phyloP scores from a whole-genome alignment of 148 eudicot species.

The Arctostaphylos glauca region DNA sequence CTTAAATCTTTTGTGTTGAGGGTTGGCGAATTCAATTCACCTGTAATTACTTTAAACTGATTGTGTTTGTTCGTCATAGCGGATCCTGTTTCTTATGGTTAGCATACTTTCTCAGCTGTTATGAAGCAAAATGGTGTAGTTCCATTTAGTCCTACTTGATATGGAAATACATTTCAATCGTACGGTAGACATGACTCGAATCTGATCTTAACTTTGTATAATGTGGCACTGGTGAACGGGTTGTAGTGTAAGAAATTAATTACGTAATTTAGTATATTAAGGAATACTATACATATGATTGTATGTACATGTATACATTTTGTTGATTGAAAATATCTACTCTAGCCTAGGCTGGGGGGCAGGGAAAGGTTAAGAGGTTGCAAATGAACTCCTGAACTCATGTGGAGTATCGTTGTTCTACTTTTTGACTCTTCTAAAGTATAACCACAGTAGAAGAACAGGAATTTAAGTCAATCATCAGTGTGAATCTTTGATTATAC shows the following conservation, averaged over 20 bases:
- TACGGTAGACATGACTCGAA: background rate
- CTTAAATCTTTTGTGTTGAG: background rate
- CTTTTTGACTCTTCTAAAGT: background rate
- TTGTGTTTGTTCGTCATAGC: background rate
- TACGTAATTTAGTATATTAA: background rate
- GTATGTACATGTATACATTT: background rate
- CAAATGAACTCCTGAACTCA: too few relatives aligned
- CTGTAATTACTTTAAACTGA: background rate
- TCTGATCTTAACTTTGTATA: background rate
- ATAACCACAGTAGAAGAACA: background rate
- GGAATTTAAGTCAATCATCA: background rate
- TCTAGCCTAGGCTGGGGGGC: background rate
- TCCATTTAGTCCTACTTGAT: background rate
- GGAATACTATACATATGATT: background rate
- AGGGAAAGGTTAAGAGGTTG: background rate
- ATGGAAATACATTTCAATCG: background rate
- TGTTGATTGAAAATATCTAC: background rate
- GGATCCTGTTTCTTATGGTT: background rate
- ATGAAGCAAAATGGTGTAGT: slow-evolving; percentile 1
- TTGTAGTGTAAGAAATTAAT: background rate
- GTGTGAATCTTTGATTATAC: background rate
- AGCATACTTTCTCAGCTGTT: background rate
- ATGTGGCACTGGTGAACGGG: background rate
- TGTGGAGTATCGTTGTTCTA: too few relatives aligned
- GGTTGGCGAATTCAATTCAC: background rate